Evolutionary conservation across 352 stramenopile species (phyloP).

Genomic region (Phytophthora melonis): DNA sequence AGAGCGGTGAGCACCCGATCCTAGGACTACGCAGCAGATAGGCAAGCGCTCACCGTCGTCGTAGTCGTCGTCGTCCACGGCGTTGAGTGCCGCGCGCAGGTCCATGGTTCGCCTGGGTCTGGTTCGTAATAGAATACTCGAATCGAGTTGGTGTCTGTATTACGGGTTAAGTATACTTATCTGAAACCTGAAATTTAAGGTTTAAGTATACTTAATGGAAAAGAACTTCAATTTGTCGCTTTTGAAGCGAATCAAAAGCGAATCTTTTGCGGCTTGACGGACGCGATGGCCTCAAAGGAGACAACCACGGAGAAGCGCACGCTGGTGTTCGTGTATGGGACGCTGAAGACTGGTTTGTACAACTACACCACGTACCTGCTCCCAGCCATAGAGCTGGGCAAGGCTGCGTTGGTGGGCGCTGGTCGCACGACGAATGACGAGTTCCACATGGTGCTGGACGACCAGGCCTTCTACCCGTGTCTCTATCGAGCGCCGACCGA

Average conservation of each 20-base stretch:
- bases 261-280: background rate
- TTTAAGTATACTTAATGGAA: too few relatives aligned
- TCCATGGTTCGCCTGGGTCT: constrained; percentile 18
- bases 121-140: background rate
- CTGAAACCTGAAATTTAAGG: too few relatives aligned
- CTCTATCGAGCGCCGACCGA: constrained; percentile 54
- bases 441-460: constrained; percentile 74
- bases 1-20: background rate
- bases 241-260: background rate
- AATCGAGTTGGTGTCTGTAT: too few relatives aligned
- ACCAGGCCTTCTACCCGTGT: constrained; percentile 71
- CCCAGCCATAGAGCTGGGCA: constrained; percentile 54
- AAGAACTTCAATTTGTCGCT: too few relatives aligned
- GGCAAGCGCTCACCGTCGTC: constrained; percentile 22
- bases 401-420: constrained; percentile 58
- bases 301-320: constrained; percentile 28
- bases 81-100: constrained; percentile 36
- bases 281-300: constrained; percentile 16
- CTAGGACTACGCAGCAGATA: background rate
- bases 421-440: constrained; percentile 44
- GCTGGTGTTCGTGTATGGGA: constrained; percentile 85
- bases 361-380: constrained; percentile 79
- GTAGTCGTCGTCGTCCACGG: constrained; percentile 37
- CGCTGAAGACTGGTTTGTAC: constrained; percentile 77
- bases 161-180: too few relatives aligned